These are phyloP conservation scores for Ophiorrhiza pumila DNA, from an alignment of 257 asterid species.

Conservation along the genomic window DNA sequence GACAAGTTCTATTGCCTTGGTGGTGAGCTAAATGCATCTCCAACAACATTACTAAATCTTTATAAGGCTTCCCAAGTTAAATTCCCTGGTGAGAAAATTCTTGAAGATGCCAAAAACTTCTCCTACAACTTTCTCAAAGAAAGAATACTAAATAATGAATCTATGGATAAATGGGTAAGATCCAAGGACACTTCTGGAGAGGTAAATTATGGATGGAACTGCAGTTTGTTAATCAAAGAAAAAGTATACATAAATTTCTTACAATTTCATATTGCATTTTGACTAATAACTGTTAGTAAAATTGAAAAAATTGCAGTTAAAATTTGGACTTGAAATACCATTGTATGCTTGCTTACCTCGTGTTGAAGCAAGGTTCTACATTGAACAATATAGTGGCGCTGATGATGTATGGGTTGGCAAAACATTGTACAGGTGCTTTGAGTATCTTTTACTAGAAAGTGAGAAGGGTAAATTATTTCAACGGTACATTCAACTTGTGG, in stretches of 20 bases:
- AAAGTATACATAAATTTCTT: background rate
- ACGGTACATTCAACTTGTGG: too few relatives aligned
- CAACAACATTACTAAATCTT: constrained; percentile 38
- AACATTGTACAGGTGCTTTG: constrained; percentile 29
- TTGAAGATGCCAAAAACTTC: constrained; percentile 43
- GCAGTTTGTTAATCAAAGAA: background rate
- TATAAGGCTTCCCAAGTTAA: constrained; percentile 41
- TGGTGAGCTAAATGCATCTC: constrained; percentile 36
- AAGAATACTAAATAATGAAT: constrained; percentile 16
- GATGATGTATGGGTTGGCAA: constrained; percentile 38
- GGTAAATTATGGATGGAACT: constrained; percentile 17
- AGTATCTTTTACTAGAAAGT: too few relatives aligned
- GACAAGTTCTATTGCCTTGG: constrained; percentile 34
- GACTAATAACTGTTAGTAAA: background rate
- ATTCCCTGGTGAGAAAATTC: constrained; percentile 47
- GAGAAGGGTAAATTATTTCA: too few relatives aligned
- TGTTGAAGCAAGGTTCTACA: constrained; percentile 5
- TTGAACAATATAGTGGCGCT: constrained; percentile 28
- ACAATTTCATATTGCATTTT: background rate
- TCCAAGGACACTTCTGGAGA: constrained; percentile 40
- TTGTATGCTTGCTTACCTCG: constrained; percentile 14
- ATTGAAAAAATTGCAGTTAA: background rate
- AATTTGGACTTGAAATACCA: background rate
- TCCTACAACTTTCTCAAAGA: constrained; percentile 24
- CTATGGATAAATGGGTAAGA: constrained; percentile 43